Evolutionary conservation across 257 asterid genomes (phyloP).

Genomic region (Solanum virginianum): DNA sequence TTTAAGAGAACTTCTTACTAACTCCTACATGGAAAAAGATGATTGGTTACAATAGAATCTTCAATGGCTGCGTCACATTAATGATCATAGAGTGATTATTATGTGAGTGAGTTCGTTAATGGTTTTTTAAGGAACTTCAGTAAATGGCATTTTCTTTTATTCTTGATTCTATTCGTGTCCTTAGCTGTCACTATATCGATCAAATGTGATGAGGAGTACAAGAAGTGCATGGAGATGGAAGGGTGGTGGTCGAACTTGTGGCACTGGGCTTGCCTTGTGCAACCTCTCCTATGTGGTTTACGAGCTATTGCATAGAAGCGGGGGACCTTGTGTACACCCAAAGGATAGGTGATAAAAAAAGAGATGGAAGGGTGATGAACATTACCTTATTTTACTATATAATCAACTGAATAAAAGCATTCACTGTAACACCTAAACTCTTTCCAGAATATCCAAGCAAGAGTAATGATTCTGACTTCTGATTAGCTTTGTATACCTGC

Average conservation of each 20-base stretch:
- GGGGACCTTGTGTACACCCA: too few relatives aligned
- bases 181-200: not conserved
- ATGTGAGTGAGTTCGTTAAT: not conserved
- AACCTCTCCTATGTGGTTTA: too few relatives aligned
- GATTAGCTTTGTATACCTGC: not conserved
- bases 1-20: not conserved
- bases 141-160: not conserved
- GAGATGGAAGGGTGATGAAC: not conserved
- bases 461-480: not conserved
- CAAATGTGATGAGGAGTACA: not conserved
- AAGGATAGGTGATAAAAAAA: too few relatives aligned
- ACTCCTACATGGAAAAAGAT: not conserved
- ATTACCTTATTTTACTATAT: not conserved
- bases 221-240: not conserved
- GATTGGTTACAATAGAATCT: not conserved
- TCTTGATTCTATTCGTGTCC: not conserved
- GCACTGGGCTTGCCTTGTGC: too few relatives aligned
- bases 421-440: not conserved
- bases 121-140: not conserved
- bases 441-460: not conserved
- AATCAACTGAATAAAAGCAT: not conserved
- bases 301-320: too few relatives aligned
- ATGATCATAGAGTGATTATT: not conserved
- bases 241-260: not conserved
- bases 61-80: not conserved